Conservation (phyloP, 768 basidiomycete species). For the Suillus tomentosus region DNA sequence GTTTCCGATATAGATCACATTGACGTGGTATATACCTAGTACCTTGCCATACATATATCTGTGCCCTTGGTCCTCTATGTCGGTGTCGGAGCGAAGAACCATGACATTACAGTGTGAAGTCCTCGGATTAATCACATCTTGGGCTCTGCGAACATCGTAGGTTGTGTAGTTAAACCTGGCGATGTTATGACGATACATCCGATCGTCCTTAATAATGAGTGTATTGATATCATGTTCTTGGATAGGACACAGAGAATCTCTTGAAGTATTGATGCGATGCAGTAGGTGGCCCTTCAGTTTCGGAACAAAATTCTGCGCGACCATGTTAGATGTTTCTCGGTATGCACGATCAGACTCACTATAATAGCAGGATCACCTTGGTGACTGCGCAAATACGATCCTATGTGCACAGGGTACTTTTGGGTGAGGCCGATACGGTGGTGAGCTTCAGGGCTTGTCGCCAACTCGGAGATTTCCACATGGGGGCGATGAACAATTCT, state of each 20-base stretch:
- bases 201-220: background rate
- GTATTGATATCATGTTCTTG: constrained; percentile 39
- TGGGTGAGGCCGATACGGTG: constrained; percentile 8
- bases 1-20: background rate
- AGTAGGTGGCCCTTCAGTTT: constrained; percentile 13
- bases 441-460: background rate
- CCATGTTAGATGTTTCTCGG: background rate
- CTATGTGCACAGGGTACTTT: constrained; percentile 23
- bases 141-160: background rate
- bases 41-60: background rate
- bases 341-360: background rate
- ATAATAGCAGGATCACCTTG: background rate
- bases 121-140: background rate
- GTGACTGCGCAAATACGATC: background rate
- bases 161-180: constrained; percentile 4
- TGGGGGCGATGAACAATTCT: background rate
- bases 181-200: background rate
- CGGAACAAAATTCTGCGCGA: constrained; percentile 18
- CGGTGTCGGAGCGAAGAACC: background rate
- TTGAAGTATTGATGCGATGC: background rate
- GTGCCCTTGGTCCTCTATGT: background rate
- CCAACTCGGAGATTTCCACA: background rate
- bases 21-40: constrained; percentile 7
- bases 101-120: background rate
- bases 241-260: constrained; percentile 28